Conservation (phyloP, 108 stramenopile genomes). For the Craspedostauros australis region DNA sequence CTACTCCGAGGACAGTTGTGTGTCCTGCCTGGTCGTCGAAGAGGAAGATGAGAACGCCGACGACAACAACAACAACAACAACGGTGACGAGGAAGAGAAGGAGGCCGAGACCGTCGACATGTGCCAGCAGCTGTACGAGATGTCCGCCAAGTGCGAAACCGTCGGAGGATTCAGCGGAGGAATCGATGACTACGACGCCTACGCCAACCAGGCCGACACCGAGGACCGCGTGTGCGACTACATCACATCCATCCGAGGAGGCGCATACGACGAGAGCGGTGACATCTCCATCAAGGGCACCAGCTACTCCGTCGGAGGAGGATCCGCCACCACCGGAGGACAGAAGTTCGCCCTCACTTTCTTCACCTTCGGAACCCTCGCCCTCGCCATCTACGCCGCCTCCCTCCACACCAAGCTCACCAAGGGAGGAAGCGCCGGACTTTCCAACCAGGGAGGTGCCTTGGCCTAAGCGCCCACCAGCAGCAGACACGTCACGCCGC, state of each 20-base stretch:
- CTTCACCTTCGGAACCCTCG: slow-evolving; percentile 75
- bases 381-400: slow-evolving; percentile 78
- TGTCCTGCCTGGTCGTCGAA: slow-evolving; percentile 49
- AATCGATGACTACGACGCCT: slow-evolving; percentile 30
- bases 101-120: slow-evolving; percentile 48
- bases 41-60: slow-evolving; percentile 16
- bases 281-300: slow-evolving; percentile 51
- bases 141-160: slow-evolving; percentile 79
- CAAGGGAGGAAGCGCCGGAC: slow-evolving; percentile 56
- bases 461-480: slow-evolving; percentile 81
- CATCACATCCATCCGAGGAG: slow-evolving; percentile 37
- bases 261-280: slow-evolving; percentile 47
- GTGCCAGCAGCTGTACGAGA: slow-evolving; percentile 66
- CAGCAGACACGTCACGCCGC: too few relatives aligned
- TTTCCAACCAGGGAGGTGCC: slow-evolving; percentile 55
- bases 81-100: slow-evolving; percentile 28
- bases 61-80: slow-evolving; percentile 23
- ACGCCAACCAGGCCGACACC: slow-evolving; percentile 61
- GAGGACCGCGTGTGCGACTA: slow-evolving; percentile 74
- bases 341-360: slow-evolving; percentile 84
- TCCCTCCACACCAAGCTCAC: slow-evolving; percentile 83
- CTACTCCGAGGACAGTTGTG: slow-evolving; percentile 53
- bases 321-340: slow-evolving; percentile 53
- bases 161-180: slow-evolving; percentile 63
- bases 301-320: slow-evolving; percentile 33